Percentiles rank a stretch among this genome's conserved stretches.
These are phyloP conservation scores for Arabidopsis hybrid DNA, from an alignment of 441 rosid species.

Conservation along the genomic window DNA sequence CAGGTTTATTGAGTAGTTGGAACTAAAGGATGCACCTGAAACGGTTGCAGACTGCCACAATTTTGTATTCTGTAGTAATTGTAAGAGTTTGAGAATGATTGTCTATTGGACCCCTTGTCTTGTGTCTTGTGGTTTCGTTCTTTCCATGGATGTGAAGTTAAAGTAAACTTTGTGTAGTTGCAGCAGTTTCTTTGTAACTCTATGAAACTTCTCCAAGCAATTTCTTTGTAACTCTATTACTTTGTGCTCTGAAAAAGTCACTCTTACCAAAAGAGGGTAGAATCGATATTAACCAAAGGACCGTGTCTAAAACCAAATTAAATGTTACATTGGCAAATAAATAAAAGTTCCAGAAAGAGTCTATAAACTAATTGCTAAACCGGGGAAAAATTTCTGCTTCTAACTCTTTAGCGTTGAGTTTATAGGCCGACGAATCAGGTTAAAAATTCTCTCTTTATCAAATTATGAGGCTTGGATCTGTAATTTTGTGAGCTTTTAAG, in stretches of 20 bases:
- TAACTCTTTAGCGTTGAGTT: neutral
- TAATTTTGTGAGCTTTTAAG: neutral
- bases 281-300: neutral
- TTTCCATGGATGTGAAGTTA: too few species aligned
- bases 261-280: neutral
- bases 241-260: too few species aligned
- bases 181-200: neutral
- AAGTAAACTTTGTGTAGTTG: neutral
- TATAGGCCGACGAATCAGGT: constrained; percentile 3
- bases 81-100: too few species aligned
- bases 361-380: neutral
- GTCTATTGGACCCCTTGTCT: too few species aligned
- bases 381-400: neutral
- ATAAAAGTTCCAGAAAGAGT: too few species aligned
- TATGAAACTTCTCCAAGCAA: too few species aligned
- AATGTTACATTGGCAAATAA: too few species aligned
- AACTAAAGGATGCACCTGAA: neutral
- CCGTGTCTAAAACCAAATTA: neutral
- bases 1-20: neutral
- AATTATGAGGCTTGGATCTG: neutral
- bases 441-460: neutral
- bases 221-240: too few species aligned
- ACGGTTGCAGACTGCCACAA: neutral
- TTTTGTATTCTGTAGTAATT: neutral
- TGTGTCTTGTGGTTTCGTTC: too few species aligned